Evolutionary conservation across 1,139 yeast species (phyloP).

Genomic region (Candida sp.): DNA sequence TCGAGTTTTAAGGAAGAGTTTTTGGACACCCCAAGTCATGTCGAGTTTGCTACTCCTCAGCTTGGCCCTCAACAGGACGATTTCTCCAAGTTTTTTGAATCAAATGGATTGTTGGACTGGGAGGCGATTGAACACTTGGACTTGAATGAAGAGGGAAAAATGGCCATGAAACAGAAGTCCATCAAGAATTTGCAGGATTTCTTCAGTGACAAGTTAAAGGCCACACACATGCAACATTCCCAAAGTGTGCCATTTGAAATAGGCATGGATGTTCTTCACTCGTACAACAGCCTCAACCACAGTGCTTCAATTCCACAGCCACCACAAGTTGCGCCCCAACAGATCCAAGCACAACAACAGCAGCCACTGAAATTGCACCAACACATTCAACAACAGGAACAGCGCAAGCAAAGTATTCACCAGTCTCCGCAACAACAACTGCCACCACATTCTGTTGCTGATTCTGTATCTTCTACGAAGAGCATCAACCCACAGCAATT

Average conservation of each 20-base stretch:
- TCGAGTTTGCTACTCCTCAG: slow-evolving; percentile 84
- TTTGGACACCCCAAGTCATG: slow-evolving; percentile 58
- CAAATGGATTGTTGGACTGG: slow-evolving; percentile 40
- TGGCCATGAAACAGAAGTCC: slow-evolving; percentile 15
- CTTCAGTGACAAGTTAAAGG: slow-evolving; percentile 12
- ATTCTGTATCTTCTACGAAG: slow-evolving; percentile 8
- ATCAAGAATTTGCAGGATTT: slow-evolving; percentile 18
- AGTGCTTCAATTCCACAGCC: slow-evolving; percentile 3
- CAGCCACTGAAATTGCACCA: neutral
- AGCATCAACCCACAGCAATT: slow-evolving; percentile 10
- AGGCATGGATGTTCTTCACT: slow-evolving; percentile 26
- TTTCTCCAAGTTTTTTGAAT: slow-evolving; percentile 20
- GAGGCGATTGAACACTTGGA: slow-evolving; percentile 35
- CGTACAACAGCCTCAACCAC: slow-evolving; percentile 3
- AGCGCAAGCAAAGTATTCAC: neutral
- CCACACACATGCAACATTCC: slow-evolving; percentile 11
- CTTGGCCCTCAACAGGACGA: slow-evolving; percentile 36
- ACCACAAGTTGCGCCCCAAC: slow-evolving; percentile 6
- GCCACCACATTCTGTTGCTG: slow-evolving; percentile 10
- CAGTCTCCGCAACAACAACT: slow-evolving; percentile 1
- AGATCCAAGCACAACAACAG: neutral
- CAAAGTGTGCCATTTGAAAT: slow-evolving; percentile 35
- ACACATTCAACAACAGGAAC: slow-evolving; percentile 3
- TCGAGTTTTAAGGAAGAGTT: slow-evolving; percentile 50
- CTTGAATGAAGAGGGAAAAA: slow-evolving; percentile 17